Percentiles rank a stretch among this genome's conserved stretches.
These are phyloP conservation scores for Salicornia ramosissima DNA, from an alignment of 148 eudicot species.

Conservation along the genomic window DNA sequence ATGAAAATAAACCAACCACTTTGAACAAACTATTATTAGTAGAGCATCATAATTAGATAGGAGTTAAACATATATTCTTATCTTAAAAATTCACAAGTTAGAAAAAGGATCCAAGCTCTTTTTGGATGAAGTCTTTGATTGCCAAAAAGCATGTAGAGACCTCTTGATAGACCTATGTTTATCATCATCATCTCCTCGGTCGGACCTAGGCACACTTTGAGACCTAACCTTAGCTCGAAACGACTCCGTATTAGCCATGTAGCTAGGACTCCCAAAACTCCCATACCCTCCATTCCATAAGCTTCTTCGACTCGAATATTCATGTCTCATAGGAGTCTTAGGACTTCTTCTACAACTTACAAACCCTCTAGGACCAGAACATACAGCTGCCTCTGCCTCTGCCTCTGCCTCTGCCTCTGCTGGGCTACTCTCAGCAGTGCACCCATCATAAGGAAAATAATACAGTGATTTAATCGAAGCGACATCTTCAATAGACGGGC, in stretches of 20 bases:
- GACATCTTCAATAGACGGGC: constrained; percentile 41
- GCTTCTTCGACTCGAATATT: constrained; percentile 48
- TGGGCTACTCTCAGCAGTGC: constrained; percentile 38
- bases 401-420: constrained; percentile 37
- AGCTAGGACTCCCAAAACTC: constrained; percentile 48
- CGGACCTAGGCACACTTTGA: constrained; percentile 74
- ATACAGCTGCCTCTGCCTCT: constrained; percentile 28
- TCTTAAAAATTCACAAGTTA: constrained; percentile 13
- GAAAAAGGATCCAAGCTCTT: constrained; percentile 27
- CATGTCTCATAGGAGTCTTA: constrained; percentile 58
- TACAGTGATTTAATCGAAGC: constrained; percentile 44
- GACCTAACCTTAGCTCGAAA: constrained; percentile 66
- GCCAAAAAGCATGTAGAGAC: constrained; percentile 33
- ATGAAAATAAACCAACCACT: constrained; percentile 14
- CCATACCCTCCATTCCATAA: constrained; percentile 39
- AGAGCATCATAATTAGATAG: too few species aligned
- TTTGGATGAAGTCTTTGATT: constrained; percentile 25
- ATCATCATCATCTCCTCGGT: constrained; percentile 37
- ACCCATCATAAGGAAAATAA: constrained; percentile 29
- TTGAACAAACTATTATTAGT: too few species aligned
- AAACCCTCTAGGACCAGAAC: constrained; percentile 45
- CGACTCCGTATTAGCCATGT: constrained; percentile 74
- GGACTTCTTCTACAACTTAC: constrained; percentile 49
- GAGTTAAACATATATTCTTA: constrained; percentile 4
- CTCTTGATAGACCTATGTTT: constrained; percentile 32